These are phyloP conservation scores for Saitozyma sp. DNA, from an alignment of 768 basidiomycete species.

Conservation along the genomic window DNA sequence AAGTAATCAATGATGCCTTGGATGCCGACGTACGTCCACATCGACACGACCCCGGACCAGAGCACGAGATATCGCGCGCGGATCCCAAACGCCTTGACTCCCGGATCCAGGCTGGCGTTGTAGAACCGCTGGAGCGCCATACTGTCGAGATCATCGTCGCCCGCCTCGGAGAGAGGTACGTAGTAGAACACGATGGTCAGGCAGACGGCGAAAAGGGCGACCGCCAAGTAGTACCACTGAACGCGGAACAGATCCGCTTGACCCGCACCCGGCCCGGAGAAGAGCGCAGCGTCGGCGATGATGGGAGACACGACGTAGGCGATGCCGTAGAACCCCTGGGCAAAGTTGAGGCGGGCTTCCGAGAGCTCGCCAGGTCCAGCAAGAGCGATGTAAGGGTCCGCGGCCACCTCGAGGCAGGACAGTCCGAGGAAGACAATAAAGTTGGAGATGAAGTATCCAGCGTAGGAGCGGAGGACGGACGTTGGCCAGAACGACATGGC, in stretches of 20 bases:
- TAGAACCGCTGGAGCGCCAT: conserved; percentile 24
- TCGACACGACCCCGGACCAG: conserved; percentile 23
- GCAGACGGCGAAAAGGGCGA: conserved; percentile 42
- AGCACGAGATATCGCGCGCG: conserved; percentile 20
- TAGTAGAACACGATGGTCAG: conserved; percentile 49
- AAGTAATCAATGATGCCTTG: conserved; percentile 41
- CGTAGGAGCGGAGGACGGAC: conserved; percentile 36
- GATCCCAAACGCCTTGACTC: conserved; percentile 18
- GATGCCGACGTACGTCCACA: conserved; percentile 41
- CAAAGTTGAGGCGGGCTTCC: conserved; percentile 45
- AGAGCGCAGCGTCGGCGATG: conserved; percentile 38
- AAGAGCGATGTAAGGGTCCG: conserved; percentile 48
- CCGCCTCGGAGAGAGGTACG: conserved; percentile 40
- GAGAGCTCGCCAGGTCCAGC: conserved; percentile 44
- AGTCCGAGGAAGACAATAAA: conserved; percentile 44
- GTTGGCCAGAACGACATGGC: conserved; percentile 51
- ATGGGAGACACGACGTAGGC: conserved; percentile 36
- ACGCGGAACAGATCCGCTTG: conserved; percentile 34
- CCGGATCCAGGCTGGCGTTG: conserved; percentile 23
- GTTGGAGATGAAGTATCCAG: conserved; percentile 49
- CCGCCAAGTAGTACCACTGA: conserved; percentile 49
- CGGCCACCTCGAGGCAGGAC: conserved; percentile 43
- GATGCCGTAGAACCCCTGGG: conserved; percentile 48
- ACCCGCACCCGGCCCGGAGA: conserved; percentile 13
- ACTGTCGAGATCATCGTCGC: conserved; percentile 40